Evolutionary conservation across 805 yeast species (phyloP), one percentile per base, ranked within the genome.

Genomic region (Nakazawaea siamensis): DNA sequence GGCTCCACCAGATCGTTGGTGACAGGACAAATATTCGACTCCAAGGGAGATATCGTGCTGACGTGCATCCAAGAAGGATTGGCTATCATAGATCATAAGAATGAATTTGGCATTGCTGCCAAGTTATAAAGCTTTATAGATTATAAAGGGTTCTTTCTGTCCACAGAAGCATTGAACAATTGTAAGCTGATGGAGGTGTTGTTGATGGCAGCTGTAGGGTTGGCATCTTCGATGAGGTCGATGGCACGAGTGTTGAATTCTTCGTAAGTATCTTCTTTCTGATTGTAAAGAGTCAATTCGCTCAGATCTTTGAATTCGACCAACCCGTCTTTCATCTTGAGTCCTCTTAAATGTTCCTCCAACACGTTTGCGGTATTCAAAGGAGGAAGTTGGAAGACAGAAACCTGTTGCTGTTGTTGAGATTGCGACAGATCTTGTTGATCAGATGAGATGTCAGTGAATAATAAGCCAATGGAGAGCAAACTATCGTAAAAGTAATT

Each of bases 1-100:
- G 65, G 64, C 12, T 66, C 68, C 43, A 69, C 70, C 38, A 62
- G 82, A 39, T 70, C 73, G 10, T 51, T 80, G 29, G 54, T 80
- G 47, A 66, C 64, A 41, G 83, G 75, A 13, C 79, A 78, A 41
- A 62, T 78, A 49, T 80, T 58, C 52, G 58, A 66, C 31, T 44
- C 50, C 5, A 61, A 65, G 15, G 74, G 73, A 2, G 60, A 62
- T 20, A 66, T 77, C 38, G 66, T 74, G 3, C 82, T 83, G 2
- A 67, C 78, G 0, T 63, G 76, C 1, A 52, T 75, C 7, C 90
- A 82, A 52, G 87, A 81, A 51, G 86, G 85, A 0, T 56, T 76
- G 42, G 36, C 34, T 10, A 21, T 37, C 13, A 21, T 32, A 11
- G 40, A 37, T 20, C 19, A 18, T 10, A 24, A 25, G 15, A 31